Conservation (phyloP, 129 eudicot genomes). For the Rutidosis leptorrhynchoides region DNA sequence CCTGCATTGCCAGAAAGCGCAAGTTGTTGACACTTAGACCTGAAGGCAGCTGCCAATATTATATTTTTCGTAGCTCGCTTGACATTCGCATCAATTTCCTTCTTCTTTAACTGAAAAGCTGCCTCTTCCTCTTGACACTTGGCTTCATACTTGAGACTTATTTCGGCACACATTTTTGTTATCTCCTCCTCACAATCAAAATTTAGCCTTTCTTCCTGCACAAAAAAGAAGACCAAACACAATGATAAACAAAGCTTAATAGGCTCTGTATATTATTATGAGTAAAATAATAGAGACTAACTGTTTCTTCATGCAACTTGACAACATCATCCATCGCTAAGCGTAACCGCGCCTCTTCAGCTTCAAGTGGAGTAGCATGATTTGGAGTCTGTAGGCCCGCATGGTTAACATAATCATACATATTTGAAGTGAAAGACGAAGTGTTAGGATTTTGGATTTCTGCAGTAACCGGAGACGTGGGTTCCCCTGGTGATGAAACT, state of each 20-base stretch:
- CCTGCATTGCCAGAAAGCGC: slow-evolving; percentile 22
- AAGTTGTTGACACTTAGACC: slow-evolving; percentile 57
- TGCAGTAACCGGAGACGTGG: slow-evolving; percentile 14
- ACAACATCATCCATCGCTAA: slow-evolving; percentile 27
- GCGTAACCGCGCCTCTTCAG: slow-evolving; percentile 45
- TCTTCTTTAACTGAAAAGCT: slow-evolving; percentile 43
- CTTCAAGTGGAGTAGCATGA: slow-evolving; percentile 57
- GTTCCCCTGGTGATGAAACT: slow-evolving; percentile 7
- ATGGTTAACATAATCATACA: slow-evolving; percentile 22
- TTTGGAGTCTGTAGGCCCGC: slow-evolving; percentile 16
- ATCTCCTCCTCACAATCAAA: slow-evolving; percentile 65
- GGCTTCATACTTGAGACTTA: slow-evolving; percentile 47
- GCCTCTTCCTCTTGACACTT: slow-evolving; percentile 50
- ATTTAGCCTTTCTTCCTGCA: slow-evolving; percentile 29
- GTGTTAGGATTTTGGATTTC: slow-evolving; percentile 25
- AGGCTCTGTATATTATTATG: neutral
- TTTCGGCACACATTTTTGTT: slow-evolving; percentile 47
- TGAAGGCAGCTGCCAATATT: slow-evolving; percentile 59
- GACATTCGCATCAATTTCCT: slow-evolving; percentile 47
- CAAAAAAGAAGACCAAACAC: too few relatives aligned
- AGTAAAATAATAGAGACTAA: slow-evolving; percentile 38
- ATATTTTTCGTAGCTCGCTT: slow-evolving; percentile 48
- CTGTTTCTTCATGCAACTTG: slow-evolving; percentile 46
- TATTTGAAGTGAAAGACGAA: slow-evolving; percentile 13
- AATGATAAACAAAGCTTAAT: neutral